Conservation (phyloP, 192 early-diverging fungal species). For the Rhizoclosmatium sp. region DNA sequence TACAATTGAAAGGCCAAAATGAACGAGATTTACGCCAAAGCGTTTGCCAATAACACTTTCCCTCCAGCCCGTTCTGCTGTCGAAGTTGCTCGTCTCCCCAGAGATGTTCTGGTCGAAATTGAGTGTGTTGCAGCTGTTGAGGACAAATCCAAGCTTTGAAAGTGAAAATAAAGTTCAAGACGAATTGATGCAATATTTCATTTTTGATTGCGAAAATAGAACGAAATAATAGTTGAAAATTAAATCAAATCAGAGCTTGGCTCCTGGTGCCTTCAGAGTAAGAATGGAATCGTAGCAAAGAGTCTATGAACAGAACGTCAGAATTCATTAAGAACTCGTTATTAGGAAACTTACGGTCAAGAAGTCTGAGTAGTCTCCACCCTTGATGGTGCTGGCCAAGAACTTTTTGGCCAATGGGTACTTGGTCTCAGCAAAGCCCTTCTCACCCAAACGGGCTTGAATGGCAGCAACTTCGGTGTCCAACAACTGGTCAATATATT, state of each 20-base stretch:
- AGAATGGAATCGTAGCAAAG: constrained; percentile 92
- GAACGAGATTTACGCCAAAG: constrained; percentile 87
- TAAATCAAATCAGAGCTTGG: constrained; percentile 6
- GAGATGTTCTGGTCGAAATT: constrained; percentile 90
- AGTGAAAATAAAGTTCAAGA: no score
- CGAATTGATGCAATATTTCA: no score
- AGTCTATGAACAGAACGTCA: constrained; percentile 46
- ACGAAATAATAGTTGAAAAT: not conserved
- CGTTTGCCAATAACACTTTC: constrained; percentile 51
- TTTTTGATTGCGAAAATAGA: not conserved
- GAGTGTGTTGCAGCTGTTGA: constrained; percentile 92
- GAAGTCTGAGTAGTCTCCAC: constrained; percentile 89
- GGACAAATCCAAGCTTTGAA: no score
- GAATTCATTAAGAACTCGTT: not conserved
- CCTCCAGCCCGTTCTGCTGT: constrained; percentile 68
- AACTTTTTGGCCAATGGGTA: constrained; percentile 72
- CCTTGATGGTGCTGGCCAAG: constrained; percentile 80
- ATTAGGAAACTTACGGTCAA: constrained; percentile 66
- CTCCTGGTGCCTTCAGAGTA: constrained; percentile 35
- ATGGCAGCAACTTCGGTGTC: constrained; percentile 84
- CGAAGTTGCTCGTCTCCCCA: constrained; percentile 89
- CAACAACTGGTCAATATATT: constrained; percentile 79
- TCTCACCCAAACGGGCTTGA: constrained; percentile 60
- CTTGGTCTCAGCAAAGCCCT: constrained; percentile 70
- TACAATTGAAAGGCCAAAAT: constrained; percentile 57